phyloP scores from a whole-genome alignment of 768 basidiomycete genomes.

The Mycena indigotica region DNA sequence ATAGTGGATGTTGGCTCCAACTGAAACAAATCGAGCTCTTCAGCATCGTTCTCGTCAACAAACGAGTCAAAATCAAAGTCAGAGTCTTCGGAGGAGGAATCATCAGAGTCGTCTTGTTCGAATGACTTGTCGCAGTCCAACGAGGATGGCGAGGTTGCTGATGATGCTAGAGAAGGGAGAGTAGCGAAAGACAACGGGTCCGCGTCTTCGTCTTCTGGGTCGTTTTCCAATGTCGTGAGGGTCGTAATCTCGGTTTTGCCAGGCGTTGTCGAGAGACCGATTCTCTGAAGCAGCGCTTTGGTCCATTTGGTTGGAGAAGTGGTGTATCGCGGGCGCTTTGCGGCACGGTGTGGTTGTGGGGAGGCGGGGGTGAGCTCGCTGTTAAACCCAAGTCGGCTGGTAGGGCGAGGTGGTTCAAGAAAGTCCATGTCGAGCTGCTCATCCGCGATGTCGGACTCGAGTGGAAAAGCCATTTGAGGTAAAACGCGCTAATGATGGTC shows the following conservation, averaged over 20 bases:
- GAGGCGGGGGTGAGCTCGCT: conserved; percentile 8
- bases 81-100: conserved; percentile 27
- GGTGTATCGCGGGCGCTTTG: not conserved
- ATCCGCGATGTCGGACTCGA: conserved; percentile 23
- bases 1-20: not conserved
- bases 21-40: conserved; percentile 7
- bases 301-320: conserved; percentile 20
- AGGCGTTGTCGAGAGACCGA: conserved; percentile 3
- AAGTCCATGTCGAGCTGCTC: conserved; percentile 12
- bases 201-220: conserved; percentile 17
- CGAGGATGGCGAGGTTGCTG: conserved; percentile 14
- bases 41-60: conserved; percentile 7
- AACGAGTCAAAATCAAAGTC: conserved; percentile 26
- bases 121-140: conserved; percentile 23
- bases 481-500: not conserved
- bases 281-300: conserved; percentile 22
- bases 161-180: conserved; percentile 17
- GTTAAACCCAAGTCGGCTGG: conserved; percentile 53
- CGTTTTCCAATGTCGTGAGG: conserved; percentile 19
- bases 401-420: conserved; percentile 46
- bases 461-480: not conserved
- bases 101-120: conserved; percentile 27
- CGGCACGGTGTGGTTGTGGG: not conserved
- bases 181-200: conserved; percentile 17
- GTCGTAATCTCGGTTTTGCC: conserved; percentile 20